These are phyloP conservation scores for Polyporus tsugae DNA, from an alignment of 1,284 basidiomycete genomes.

Conservation along the genomic window DNA sequence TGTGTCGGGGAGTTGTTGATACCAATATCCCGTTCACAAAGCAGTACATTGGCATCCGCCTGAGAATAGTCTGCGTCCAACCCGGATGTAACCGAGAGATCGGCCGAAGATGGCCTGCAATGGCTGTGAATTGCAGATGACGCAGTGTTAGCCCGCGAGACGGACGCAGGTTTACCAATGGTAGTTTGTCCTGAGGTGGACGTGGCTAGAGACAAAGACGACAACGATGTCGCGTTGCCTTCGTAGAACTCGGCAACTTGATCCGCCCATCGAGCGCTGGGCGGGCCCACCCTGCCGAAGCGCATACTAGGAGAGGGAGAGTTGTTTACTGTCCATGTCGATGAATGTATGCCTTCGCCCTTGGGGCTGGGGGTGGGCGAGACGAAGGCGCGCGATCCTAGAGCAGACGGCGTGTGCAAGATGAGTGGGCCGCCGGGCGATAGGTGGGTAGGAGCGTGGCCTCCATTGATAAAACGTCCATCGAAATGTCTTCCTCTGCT, in stretches of 20 bases:
- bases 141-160: background rate
- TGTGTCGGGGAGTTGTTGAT: background rate
- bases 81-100: background rate
- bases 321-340: background rate
- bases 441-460: background rate
- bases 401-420: constrained; percentile 1
- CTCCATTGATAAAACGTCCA: background rate
- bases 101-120: background rate
- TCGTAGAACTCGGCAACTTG: constrained; percentile 24
- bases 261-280: constrained; percentile 25
- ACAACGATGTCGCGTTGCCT: constrained; percentile 21
- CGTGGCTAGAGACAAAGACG: background rate
- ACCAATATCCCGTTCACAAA: background rate
- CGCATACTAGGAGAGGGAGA: background rate
- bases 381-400: background rate
- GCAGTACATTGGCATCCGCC: background rate
- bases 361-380: constrained; percentile 6
- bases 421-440: background rate
- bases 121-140: background rate
- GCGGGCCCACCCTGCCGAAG: background rate
- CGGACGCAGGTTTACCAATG: background rate
- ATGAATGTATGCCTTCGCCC: background rate
- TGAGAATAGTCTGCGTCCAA: background rate
- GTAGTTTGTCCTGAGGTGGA: background rate
- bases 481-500: constrained; percentile 3